Evolutionary conservation across 768 basidiomycete genomes (phyloP), one percentile per base, ranked within the genome.

Genomic region (Suillus bovinus): DNA sequence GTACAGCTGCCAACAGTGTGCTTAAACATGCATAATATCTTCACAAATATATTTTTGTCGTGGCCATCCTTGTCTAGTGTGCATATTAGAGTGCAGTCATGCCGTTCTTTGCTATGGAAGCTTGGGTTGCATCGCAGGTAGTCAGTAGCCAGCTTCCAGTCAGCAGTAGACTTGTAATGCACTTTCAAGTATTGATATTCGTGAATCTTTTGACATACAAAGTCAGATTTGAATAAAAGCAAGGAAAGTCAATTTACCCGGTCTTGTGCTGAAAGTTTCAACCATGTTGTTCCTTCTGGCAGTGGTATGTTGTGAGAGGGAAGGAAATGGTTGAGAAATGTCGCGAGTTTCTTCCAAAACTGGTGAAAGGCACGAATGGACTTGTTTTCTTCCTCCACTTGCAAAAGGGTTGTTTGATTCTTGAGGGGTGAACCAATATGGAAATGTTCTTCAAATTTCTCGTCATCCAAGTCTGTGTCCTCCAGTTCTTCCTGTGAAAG

Each of bases 41-140:
- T 59, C 0, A 41, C 54, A 42, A 61, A 59, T 9, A 56, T 57
- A 22, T 31, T 31, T 31, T 34, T 60, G 3, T 29, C 5, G 4
- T 17, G 5, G 29, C 47, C 29, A 3, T 60, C 42, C 17, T 52
- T 29, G 47, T 52, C 44, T 14, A 42, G 22, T 0, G 64, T 66
- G 8, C 73, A 22, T 17, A 76, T 50, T 33, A 77, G 62, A 14
- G 75, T 65, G 29, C 44, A 65, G 56, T 78, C 75, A 64, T 42
- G 59, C 6, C 61, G 53, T 1, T 55, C 41, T 1, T 33, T 4
- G 9, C 61, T 46, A 38, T 66, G 60, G 38, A 71, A 71, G 8
- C 9, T 16, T 1, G 68, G 68, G 33, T 17, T 64, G 62, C 65
- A 71, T 27, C 61, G 57, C 13, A 70, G 22, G 5, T 46, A 46